A percentile compares a stretch with the other conserved stretches of the same genome.
phyloP scores from a whole-genome alignment of 768 basidiomycete genomes.

The Lactarius akahatsu region DNA sequence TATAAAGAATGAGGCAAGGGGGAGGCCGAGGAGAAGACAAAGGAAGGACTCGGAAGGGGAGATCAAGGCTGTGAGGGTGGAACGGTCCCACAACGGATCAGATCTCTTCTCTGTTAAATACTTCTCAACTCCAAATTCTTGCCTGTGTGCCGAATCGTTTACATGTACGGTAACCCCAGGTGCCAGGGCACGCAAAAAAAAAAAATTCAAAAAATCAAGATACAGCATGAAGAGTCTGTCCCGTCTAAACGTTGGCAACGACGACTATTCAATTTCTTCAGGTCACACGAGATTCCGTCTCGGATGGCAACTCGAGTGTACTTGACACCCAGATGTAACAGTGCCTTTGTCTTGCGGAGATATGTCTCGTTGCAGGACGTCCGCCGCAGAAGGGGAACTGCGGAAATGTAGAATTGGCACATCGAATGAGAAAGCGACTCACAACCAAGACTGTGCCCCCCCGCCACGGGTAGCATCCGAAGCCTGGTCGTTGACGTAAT shows the following conservation, averaged over 20 bases:
- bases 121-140: background rate
- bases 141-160: constrained; percentile 37
- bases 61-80: background rate
- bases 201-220: background rate
- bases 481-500: constrained; percentile 25
- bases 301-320: constrained; percentile 64
- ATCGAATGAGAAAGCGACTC: constrained; percentile 29
- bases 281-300: constrained; percentile 58
- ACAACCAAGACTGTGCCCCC: constrained; percentile 58
- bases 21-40: background rate
- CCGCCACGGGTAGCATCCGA: constrained; percentile 35
- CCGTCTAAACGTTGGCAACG: background rate
- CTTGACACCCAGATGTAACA: constrained; percentile 51
- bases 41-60: background rate
- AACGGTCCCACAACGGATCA: background rate
- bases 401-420: background rate
- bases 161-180: constrained; percentile 41
- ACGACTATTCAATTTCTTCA: constrained; percentile 38
- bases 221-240: constrained; percentile 43
- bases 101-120: background rate
- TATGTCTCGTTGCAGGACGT: constrained; percentile 47
- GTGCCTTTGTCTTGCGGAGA: constrained; percentile 32
- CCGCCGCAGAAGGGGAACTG: constrained; percentile 33
- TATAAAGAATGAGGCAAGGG: background rate
- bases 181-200: constrained; percentile 43